These are phyloP conservation scores for Sporothrix globosa DNA, from an alignment of 2,329 filamentous ascomycete genomes.

Conservation along the genomic window DNA sequence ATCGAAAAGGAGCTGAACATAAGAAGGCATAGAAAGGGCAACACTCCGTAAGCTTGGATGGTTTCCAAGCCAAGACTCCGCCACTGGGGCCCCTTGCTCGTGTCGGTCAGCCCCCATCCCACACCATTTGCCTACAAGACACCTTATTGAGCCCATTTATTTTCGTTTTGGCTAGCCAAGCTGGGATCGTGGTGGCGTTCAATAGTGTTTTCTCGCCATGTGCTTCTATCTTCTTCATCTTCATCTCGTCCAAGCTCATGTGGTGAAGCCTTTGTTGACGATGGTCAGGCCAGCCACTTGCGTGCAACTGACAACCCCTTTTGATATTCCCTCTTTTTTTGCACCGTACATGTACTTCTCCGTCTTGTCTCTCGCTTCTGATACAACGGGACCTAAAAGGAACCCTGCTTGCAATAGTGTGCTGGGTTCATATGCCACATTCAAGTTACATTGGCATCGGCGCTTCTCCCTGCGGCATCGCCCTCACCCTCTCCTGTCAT, in stretches of 20 bases:
- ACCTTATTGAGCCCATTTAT: too few species aligned
- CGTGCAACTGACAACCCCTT: too few species aligned
- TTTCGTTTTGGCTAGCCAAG: too few species aligned
- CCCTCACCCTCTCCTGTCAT: background rate
- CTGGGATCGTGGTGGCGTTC: too few species aligned
- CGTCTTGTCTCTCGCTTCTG: background rate
- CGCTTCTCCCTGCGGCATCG: conserved; percentile 14
- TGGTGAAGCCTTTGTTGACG: too few species aligned
- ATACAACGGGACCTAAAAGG: background rate
- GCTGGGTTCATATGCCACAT: background rate
- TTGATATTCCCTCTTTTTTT: background rate
- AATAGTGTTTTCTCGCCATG: too few species aligned
- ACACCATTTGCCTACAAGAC: too few species aligned
- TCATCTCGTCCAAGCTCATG: too few species aligned
- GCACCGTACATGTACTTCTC: background rate
- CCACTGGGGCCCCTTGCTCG: conserved; percentile 4
- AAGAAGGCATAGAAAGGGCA: background rate
- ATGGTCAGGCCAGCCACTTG: background rate
- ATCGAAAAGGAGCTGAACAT: background rate
- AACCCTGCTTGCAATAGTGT: conserved; percentile 10
- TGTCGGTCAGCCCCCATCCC: background rate
- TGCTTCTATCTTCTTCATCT: too few species aligned
- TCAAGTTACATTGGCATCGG: background rate
- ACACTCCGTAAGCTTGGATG: background rate
- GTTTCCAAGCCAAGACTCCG: conserved; percentile 6